phyloP scores from a whole-genome alignment of 805 yeast genomes.

The Yarrowia deformans region DNA sequence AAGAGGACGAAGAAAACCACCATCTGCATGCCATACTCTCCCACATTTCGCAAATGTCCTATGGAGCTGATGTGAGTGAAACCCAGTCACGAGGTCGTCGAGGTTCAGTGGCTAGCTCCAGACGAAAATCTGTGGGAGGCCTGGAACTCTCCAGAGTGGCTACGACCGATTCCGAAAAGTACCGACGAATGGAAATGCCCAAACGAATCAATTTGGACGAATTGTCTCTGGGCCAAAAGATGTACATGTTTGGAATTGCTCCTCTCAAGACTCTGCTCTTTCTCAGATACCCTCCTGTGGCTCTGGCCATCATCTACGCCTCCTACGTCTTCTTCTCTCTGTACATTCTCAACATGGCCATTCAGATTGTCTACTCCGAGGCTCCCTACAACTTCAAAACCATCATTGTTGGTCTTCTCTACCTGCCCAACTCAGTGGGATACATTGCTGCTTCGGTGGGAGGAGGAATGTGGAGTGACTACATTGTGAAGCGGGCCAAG shows the following conservation, averaged over 20 bases:
- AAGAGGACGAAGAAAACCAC: background rate
- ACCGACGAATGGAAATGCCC: slow-evolving; percentile 33
- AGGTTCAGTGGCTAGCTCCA: slow-evolving; percentile 24
- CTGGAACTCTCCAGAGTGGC: slow-evolving; percentile 7
- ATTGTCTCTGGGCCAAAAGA: slow-evolving; percentile 34
- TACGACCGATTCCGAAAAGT: slow-evolving; percentile 35
- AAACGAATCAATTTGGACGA: slow-evolving; percentile 24
- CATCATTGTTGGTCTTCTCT: slow-evolving; percentile 73
- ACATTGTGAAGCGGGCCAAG: slow-evolving; percentile 60
- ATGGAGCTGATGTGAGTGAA: slow-evolving; percentile 37
- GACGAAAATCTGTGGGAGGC: background rate
- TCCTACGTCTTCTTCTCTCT: slow-evolving; percentile 74
- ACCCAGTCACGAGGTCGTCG: background rate
- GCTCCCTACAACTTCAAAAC: slow-evolving; percentile 74
- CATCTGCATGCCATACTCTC: slow-evolving; percentile 32
- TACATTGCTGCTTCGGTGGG: slow-evolving; percentile 76
- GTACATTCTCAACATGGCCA: slow-evolving; percentile 76
- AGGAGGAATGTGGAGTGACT: slow-evolving; percentile 84
- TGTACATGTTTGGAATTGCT: slow-evolving; percentile 51
- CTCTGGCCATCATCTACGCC: slow-evolving; percentile 68
- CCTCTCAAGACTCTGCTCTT: slow-evolving; percentile 71
- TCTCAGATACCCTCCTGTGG: slow-evolving; percentile 75
- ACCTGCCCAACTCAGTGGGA: slow-evolving; percentile 83
- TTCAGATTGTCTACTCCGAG: slow-evolving; percentile 66
- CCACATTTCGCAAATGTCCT: slow-evolving; percentile 38